Evolutionary conservation across 352 stramenopile genomes (phyloP), one percentile per base, ranked within the genome.

Genomic region (Pythium sp.): DNA sequence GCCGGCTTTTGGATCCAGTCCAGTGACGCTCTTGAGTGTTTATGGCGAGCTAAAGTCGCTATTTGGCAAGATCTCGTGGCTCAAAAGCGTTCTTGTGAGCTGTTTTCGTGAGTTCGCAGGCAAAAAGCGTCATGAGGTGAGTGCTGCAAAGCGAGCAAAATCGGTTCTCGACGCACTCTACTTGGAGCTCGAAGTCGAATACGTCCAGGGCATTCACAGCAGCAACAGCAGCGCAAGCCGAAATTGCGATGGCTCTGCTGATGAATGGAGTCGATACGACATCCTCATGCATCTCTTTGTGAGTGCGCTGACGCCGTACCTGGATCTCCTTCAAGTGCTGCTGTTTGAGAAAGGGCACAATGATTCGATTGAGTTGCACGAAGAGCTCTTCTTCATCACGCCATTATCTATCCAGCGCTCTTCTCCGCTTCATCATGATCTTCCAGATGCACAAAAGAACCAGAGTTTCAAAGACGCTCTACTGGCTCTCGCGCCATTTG

Each of bases 381-480:
- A 68, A 3, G 84, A 92, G 46, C 62, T 89, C 28, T 91, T 91
- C 67, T 92, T 91, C 53, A 38, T 62, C 14, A 73, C 62, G 9
- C 62, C 65, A 64, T 26, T 22, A 15, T 28, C 64, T 9, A n/a
- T 51, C 22, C 53, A 53, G 30, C 32, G 32, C 30, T 46, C 51
- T 8, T 51, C 58, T 36, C n/a, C 60, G 28, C 22, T 67, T 26
- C 68, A 54, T 8, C 58, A 55, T 75, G 70, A 72, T 34, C 62
- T 69, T 36, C 58, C 56, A 46, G 53, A 22, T 18, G 62, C 69
- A 68, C 65, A 54, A 70, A 64, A 36, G 36, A 68, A 62, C 34
- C 72, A 77, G 53, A 82, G 49, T 6, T 92, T 91, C 61, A 70
- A 75, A 43, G 74, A 80, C 5, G 74, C 72, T 7, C 34, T 91